Conservation (phyloP, 148 eudicot species). For the Rhododendron vialii region DNA sequence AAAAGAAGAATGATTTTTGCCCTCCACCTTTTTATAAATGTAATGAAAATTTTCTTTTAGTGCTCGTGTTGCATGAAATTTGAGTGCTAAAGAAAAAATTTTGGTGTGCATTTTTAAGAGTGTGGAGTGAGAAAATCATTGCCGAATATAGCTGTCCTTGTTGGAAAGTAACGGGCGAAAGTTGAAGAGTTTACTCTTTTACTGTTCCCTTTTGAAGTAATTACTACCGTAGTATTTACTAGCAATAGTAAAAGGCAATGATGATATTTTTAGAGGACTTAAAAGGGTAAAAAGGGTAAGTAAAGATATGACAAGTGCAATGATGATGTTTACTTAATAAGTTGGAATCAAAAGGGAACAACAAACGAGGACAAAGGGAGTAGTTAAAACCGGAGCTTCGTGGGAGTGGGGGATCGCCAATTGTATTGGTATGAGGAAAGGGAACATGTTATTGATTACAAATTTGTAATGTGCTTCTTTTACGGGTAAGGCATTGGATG, state of each 20-base stretch:
- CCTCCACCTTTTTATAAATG: neutral
- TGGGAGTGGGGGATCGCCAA: neutral
- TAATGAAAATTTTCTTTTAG: neutral
- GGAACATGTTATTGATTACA: neutral
- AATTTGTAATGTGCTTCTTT: neutral
- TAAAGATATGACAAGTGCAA: neutral
- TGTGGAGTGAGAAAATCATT: neutral
- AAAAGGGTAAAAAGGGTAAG: neutral
- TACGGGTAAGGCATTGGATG: neutral
- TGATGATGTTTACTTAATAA: neutral
- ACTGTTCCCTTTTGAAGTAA: neutral
- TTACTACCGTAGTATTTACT: neutral
- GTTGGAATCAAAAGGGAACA: neutral
- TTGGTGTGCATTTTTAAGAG: neutral
- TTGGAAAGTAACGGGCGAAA: neutral
- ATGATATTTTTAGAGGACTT: neutral
- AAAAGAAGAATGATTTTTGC: neutral
- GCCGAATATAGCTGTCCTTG: neutral
- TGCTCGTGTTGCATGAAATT: neutral
- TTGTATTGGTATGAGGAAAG: neutral
- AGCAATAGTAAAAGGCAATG: neutral
- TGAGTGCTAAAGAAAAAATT: neutral
- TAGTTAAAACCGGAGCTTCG: neutral
- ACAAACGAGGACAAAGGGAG: neutral
- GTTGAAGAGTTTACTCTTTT: neutral